Evolutionary conservation across 2,329 filamentous ascomycete species (phyloP).

Genomic region (Neonectria faginata): DNA sequence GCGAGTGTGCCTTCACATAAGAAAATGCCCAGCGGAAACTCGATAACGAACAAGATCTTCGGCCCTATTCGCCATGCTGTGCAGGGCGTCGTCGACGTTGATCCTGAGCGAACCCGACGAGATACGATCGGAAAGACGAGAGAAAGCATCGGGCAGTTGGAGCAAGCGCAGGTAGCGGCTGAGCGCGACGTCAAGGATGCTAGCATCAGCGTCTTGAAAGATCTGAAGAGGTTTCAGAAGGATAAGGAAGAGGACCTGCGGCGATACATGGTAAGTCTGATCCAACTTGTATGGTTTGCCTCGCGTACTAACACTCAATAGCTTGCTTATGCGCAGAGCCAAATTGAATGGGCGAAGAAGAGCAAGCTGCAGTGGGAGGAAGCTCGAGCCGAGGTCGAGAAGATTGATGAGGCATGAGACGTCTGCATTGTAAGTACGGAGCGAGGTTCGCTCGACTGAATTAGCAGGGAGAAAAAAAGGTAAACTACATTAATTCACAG

Average conservation of each 20-base stretch:
- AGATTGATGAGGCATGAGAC: conserved; percentile 76
- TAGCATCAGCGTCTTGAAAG: conserved; percentile 86
- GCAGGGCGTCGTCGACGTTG: conserved; percentile 94
- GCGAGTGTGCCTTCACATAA: conserved; percentile 67
- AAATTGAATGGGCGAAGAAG: conserved; percentile 94
- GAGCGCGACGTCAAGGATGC: conserved; percentile 95
- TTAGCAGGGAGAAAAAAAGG: conserved; percentile 24
- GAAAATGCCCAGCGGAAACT: conserved; percentile 87
- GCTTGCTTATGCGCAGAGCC: conserved; percentile 92
- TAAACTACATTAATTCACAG: conserved; percentile 35
- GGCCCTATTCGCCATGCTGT: conserved; percentile 95
- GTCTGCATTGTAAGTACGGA: conserved; percentile 10
- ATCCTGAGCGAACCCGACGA: conserved; percentile 90
- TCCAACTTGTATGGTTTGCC: neutral
- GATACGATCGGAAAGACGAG: conserved; percentile 97
- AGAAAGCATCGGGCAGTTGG: conserved; percentile 85
- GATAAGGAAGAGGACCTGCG: conserved; percentile 96
- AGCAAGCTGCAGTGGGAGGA: conserved; percentile 93
- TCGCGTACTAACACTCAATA: conserved; percentile 53
- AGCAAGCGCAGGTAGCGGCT: conserved; percentile 89
- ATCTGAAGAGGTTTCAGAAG: conserved; percentile 90
- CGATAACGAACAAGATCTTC: conserved; percentile 93
- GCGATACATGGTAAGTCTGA: conserved; percentile 87
- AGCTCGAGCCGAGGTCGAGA: conserved; percentile 85
- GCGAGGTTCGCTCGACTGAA: conserved; percentile 23